These are phyloP conservation scores for Colletotrichum sp. DNA, from an alignment of 2,329 filamentous ascomycete genomes.

Conservation along the genomic window DNA sequence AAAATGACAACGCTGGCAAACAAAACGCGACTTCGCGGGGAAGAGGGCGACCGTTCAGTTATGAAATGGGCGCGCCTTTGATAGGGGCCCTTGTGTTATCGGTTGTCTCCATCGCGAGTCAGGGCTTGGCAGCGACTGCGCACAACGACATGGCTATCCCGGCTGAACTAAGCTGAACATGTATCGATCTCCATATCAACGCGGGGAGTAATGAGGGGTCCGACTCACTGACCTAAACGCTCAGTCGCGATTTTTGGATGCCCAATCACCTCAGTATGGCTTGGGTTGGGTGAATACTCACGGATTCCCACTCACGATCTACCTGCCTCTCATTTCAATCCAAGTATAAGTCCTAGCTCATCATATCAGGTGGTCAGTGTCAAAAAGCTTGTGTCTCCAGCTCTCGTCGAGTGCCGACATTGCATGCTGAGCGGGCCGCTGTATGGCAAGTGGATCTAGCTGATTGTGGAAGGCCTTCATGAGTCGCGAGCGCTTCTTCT, in stretches of 20 bases:
- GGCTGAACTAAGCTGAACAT: neutral
- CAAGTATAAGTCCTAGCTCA: neutral
- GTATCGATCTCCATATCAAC: neutral
- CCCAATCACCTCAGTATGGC: neutral
- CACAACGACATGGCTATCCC: neutral
- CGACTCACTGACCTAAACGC: neutral
- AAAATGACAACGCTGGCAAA: neutral
- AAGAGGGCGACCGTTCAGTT: neutral
- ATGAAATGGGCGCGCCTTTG: neutral
- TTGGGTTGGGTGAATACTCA: neutral
- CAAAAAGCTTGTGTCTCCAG: neutral
- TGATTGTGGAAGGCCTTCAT: neutral
- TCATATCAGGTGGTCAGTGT: neutral
- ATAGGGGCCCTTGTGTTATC: neutral
- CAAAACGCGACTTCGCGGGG: neutral
- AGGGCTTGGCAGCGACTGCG: neutral
- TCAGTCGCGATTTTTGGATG: neutral
- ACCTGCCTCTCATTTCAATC: neutral
- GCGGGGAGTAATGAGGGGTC: neutral
- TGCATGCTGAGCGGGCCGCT: neutral
- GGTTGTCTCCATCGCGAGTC: constrained; percentile 1
- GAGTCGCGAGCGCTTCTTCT: neutral
- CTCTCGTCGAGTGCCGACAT: neutral
- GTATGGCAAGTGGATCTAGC: neutral
- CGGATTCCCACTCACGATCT: neutral